Base-by-base conservation (phyloP, 768 basidiomycete species). In the Hydnum rufescens region DNA sequence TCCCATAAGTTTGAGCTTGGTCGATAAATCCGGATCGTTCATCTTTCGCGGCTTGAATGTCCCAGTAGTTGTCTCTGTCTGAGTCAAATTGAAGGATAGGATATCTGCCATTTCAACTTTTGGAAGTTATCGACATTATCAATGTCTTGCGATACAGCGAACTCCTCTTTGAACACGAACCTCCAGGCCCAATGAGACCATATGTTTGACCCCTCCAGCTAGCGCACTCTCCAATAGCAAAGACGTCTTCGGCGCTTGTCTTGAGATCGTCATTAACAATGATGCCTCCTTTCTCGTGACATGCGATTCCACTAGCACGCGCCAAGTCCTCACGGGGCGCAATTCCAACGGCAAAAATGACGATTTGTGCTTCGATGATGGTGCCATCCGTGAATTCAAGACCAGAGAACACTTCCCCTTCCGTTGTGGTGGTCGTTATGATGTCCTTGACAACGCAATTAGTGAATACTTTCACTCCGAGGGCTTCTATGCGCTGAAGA, bases 191-290 rank as follows among this genome's bases (percentile, higher is more conserved):
- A 58, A 83, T 80, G 5, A 85, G 66, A 2, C 82, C 82, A 58
- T 80, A 83, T n/a, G 71, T 75, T 36, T 79, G 74, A 2, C 70
- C 73, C 51, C 59, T 68, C 79, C 79, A 84, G 47, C 68, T 70
- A 1, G 80, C 80, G 60, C 82, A 85, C 62, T 83, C 82, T 3
- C 82, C 82, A 47, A 85, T 77, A 4, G 82, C 81, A 57, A 74
- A 83, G 4, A 82, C 72, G 50, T 76, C 73, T 36, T 70, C 59
- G 1, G 69, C 72, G 5, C 71, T 76, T 1, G 80, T 82, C 58
- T 67, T 62, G 46, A 83, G 64, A 50, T 66, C 63, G 53, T 80
- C 76, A 29, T 72, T 68, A 4, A 82, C 75, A 3, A 70, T 59
- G 55, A 84, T 69, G 0, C 82, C 82, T 4, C 77, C 75, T 19